phyloP scores from a whole-genome alignment of 345 rosid genomes.

The Linum usitatissimum region DNA sequence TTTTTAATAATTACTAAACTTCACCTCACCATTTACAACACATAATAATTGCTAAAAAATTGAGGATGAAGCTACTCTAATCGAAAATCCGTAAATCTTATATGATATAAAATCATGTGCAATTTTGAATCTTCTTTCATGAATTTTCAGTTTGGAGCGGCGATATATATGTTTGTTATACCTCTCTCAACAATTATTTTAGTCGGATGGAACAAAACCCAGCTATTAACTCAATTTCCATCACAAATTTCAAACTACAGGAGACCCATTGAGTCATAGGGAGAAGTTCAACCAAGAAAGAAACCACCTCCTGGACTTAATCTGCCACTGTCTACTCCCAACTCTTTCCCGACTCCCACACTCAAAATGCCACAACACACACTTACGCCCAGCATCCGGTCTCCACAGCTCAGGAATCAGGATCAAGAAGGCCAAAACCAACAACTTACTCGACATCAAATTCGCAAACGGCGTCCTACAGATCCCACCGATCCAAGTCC shows the following conservation, averaged over 20 bases:
- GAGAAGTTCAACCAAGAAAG: constrained; percentile 39
- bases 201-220: too few species aligned
- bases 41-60: too few species aligned
- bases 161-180: too few species aligned
- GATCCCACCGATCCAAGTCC: constrained; percentile 30
- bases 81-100: too few species aligned
- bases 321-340: constrained; percentile 42
- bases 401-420: constrained; percentile 26
- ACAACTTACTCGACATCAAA: constrained; percentile 29
- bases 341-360: constrained; percentile 14
- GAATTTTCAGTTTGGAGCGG: too few species aligned
- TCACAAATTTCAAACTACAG: neutral
- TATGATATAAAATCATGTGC: too few species aligned
- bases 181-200: too few species aligned
- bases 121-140: too few species aligned
- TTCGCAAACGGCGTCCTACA: constrained; percentile 30
- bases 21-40: too few species aligned
- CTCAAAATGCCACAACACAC: neutral
- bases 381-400: constrained; percentile 11
- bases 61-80: too few species aligned
- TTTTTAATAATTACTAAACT: too few species aligned
- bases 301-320: constrained; percentile 40
- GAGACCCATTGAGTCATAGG: constrained; percentile 20
- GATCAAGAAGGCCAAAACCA: constrained; percentile 20
- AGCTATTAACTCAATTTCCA: neutral